These are phyloP conservation scores for Phytopythium delawarense DNA, from an alignment of 352 stramenopile genomes.

Conservation along the genomic window DNA sequence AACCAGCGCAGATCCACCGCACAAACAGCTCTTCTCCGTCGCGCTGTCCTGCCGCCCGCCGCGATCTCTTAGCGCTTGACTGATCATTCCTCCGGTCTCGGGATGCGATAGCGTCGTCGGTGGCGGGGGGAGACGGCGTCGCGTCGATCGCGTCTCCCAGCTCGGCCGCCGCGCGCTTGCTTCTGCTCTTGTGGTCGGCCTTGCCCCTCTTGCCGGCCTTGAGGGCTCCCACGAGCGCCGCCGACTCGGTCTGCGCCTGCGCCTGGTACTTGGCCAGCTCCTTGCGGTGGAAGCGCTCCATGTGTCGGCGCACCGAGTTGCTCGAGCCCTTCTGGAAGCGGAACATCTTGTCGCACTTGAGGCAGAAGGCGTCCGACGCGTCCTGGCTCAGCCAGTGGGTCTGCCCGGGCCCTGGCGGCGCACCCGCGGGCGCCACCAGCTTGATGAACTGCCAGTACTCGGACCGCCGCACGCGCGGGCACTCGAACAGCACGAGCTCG, in stretches of 20 bases:
- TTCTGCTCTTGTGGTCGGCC: not conserved
- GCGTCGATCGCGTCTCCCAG: not conserved
- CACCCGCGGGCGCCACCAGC: conserved; percentile 32
- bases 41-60: conserved; percentile 14
- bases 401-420: conserved; percentile 24
- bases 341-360: conserved; percentile 42
- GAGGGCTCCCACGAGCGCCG: not conserved
- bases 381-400: conserved; percentile 57
- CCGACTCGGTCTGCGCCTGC: conserved; percentile 16
- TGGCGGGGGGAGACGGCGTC: not conserved
- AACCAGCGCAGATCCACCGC: conserved; percentile 31
- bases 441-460: conserved; percentile 70
- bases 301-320: conserved; percentile 54
- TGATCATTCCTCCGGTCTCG: not conserved
- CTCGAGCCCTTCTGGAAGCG: conserved; percentile 54
- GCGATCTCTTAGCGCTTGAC: not conserved
- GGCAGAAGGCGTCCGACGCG: conserved; percentile 42
- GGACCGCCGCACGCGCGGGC: conserved; percentile 42
- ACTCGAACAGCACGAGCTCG: conserved; percentile 52
- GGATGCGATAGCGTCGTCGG: not conserved
- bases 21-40: conserved; percentile 30
- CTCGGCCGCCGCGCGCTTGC: not conserved
- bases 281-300: conserved; percentile 50
- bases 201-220: not conserved
- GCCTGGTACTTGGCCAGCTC: conserved; percentile 29